Evolutionary conservation across 768 basidiomycete species (phyloP).

Genomic region (Auricularia sp.): DNA sequence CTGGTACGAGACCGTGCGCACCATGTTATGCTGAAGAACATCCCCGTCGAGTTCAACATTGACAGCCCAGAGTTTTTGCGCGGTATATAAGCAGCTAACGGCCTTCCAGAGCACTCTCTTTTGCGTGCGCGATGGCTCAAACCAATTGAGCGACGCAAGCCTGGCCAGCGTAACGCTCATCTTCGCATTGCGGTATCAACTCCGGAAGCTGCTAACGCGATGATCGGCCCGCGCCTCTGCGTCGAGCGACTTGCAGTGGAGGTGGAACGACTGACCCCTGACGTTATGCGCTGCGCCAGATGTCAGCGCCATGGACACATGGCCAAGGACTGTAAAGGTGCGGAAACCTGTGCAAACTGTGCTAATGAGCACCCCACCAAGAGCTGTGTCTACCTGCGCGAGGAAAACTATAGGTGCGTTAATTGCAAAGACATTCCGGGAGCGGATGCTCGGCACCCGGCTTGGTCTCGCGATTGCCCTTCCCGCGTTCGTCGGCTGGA

Average conservation of each 20-base stretch:
- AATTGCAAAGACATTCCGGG: background rate
- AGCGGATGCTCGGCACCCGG: background rate
- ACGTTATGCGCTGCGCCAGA: background rate
- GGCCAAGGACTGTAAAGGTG: background rate
- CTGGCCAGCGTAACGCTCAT: background rate
- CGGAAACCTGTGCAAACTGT: background rate
- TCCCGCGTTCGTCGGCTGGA: background rate
- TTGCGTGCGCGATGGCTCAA: background rate
- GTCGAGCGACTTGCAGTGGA: background rate
- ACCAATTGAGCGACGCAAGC: background rate
- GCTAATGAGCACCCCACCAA: background rate
- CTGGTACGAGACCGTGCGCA: background rate
- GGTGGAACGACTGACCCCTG: background rate
- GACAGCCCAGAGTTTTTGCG: background rate
- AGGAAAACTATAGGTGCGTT: background rate
- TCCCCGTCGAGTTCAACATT: background rate
- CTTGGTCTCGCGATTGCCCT: background rate
- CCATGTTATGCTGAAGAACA: background rate
- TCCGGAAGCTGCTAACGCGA: background rate
- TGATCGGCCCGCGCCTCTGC: background rate
- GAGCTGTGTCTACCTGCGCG: background rate
- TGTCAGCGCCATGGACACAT: background rate
- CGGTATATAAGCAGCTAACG: background rate
- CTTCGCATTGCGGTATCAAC: background rate
- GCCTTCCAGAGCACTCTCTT: background rate